Percentiles rank a stretch among this genome's conserved stretches.
These are phyloP conservation scores for Aaosphaeria pasadenensis DNA, from an alignment of 2,329 filamentous ascomycete species.

Conservation along the genomic window DNA sequence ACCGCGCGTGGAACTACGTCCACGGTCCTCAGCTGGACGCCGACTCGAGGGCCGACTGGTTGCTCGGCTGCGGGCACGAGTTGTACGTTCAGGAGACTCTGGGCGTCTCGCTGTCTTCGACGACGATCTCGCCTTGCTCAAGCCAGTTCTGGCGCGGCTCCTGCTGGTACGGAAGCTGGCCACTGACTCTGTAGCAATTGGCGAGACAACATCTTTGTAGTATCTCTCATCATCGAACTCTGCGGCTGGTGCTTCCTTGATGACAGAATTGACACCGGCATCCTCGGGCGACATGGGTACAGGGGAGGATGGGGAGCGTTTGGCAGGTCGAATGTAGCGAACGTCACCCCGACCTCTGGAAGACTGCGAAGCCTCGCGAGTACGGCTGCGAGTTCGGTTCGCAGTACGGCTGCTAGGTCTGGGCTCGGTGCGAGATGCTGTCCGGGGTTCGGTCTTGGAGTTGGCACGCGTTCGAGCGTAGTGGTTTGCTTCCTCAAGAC, in stretches of 20 bases:
- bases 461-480: conserved; percentile 44
- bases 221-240: conserved; percentile 49
- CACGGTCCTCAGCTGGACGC: conserved; percentile 28
- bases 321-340: conserved; percentile 70
- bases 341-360: conserved; percentile 66
- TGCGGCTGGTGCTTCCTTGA: conserved; percentile 45
- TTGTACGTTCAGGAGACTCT: conserved; percentile 34
- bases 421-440: conserved; percentile 8
- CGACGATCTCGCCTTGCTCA: conserved; percentile 33
- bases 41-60: conserved; percentile 36
- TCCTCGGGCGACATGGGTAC: conserved; percentile 94
- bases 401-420: conserved; percentile 34
- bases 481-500: conserved; percentile 72
- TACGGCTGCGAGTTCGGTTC: conserved; percentile 44
- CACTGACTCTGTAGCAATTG: conserved; percentile 35
- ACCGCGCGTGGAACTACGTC: conserved; percentile 31
- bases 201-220: conserved; percentile 37
- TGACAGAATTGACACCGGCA: conserved; percentile 45
- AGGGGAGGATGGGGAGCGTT: conserved; percentile 87
- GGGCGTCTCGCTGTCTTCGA: conserved; percentile 32
- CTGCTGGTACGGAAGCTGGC: conserved; percentile 32
- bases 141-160: conserved; percentile 30
- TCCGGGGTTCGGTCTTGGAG: conserved; percentile 29
- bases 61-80: conserved; percentile 24
- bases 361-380: conserved; percentile 59